These are phyloP conservation scores for Brettanomyces naardenensis DNA, from an alignment of 805 yeast genomes.

Conservation along the genomic window DNA sequence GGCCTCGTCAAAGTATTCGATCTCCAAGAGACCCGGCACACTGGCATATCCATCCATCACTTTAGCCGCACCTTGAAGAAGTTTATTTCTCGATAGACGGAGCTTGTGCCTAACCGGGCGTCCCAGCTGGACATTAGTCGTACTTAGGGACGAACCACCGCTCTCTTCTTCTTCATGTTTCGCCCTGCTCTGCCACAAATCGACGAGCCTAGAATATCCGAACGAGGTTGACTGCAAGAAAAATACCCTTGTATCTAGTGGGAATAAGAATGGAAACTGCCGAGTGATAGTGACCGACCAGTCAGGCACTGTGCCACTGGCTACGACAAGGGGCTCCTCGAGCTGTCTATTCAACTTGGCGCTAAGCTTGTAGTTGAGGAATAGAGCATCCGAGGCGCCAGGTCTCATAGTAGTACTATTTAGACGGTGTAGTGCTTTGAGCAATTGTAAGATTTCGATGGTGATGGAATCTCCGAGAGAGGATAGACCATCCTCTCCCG, in stretches of 20 bases:
- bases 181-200: conserved; percentile 59
- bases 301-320: conserved; percentile 76
- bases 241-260: conserved; percentile 69
- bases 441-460: conserved; percentile 35
- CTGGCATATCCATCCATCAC: conserved; percentile 70
- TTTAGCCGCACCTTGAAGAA: conserved; percentile 72
- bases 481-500: conserved; percentile 19
- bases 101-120: conserved; percentile 74
- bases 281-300: conserved; percentile 77
- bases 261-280: conserved; percentile 74
- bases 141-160: conserved; percentile 9
- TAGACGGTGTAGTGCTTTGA: conserved; percentile 39
- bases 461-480: conserved; percentile 27
- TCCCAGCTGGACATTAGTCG: conserved; percentile 42
- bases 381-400: conserved; percentile 28
- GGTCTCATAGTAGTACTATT: conserved; percentile 21
- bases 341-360: conserved; percentile 82
- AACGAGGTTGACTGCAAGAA: conserved; percentile 83
- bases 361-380: conserved; percentile 72
- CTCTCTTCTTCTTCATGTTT: conserved; percentile 29
- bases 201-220: conserved; percentile 79
- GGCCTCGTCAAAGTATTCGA: conserved; percentile 82
- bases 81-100: conserved; percentile 59
- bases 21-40: conserved; percentile 74
- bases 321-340: conserved; percentile 83